Percentiles rank a stretch among this genome's conserved stretches.
Evolutionary conservation across 2,329 filamentous ascomycete genomes (phyloP).

Genomic region (Metarhizium robertsii): DNA sequence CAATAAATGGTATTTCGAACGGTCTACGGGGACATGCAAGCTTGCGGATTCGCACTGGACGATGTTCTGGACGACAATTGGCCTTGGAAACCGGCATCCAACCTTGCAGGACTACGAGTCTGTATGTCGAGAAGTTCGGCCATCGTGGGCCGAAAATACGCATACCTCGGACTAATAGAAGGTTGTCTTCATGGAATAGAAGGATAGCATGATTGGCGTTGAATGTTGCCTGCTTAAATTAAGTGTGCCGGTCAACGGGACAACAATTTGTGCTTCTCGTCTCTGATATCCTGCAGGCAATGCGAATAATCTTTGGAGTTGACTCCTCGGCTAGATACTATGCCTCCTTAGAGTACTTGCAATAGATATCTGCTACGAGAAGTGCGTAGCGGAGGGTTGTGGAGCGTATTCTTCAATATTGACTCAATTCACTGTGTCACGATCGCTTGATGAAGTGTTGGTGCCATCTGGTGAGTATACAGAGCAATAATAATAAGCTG

Average conservation of each 20-base stretch:
- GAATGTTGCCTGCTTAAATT: too few relatives aligned
- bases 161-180: constrained; percentile 43
- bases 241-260: not conserved
- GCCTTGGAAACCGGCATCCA: constrained; percentile 44
- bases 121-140: constrained; percentile 58
- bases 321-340: too few relatives aligned
- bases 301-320: too few relatives aligned
- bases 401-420: not conserved
- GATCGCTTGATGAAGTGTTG: not conserved
- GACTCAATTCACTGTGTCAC: not conserved
- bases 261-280: not conserved
- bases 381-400: constrained; percentile 1
- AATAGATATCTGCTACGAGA: constrained; percentile 2
- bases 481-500: not conserved
- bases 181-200: not conserved
- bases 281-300: too few relatives aligned
- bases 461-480: not conserved
- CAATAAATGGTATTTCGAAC: constrained; percentile 99
- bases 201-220: too few relatives aligned
- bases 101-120: constrained; percentile 61
- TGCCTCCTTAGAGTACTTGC: too few relatives aligned
- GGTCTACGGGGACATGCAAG: constrained; percentile 75
- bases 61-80: constrained; percentile 93
- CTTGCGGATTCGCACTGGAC: constrained; percentile 79
- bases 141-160: constrained; percentile 53